These are phyloP conservation scores for Suillus brevipes DNA, from an alignment of 768 basidiomycete genomes.

Conservation along the genomic window DNA sequence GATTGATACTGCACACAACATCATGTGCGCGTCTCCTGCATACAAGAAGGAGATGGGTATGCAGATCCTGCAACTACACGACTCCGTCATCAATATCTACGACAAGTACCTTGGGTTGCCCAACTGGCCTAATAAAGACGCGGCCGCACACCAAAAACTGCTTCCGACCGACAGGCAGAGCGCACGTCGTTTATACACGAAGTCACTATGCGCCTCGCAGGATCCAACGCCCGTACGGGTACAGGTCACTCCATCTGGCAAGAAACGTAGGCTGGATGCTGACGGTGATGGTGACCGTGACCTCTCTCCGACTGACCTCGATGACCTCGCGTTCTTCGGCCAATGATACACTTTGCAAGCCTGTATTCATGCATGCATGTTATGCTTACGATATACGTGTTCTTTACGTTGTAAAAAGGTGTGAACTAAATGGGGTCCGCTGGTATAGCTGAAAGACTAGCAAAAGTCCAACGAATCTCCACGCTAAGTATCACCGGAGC, in stretches of 20 bases:
- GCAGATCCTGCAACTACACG: not conserved
- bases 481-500: too few species aligned
- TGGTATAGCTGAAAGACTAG: too few species aligned
- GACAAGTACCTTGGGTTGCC: not conserved
- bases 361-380: too few species aligned
- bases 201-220: not conserved
- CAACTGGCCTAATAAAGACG: not conserved
- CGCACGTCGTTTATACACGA: not conserved
- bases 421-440: too few species aligned
- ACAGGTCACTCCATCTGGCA: not conserved
- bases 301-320: too few species aligned
- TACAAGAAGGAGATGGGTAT: not conserved
- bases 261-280: not conserved
- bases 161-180: not conserved
- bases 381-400: too few species aligned
- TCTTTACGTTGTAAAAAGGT: too few species aligned
- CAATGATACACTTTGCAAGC: too few species aligned
- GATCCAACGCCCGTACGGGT: not conserved
- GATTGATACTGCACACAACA: not conserved
- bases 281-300: too few species aligned
- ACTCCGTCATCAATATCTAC: not conserved
- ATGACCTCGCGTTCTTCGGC: too few species aligned
- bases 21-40: not conserved
- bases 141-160: not conserved
- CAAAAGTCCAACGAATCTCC: too few species aligned